Conservation (phyloP, 73 alveolate genomes). For the Urostyla sp. region DNA sequence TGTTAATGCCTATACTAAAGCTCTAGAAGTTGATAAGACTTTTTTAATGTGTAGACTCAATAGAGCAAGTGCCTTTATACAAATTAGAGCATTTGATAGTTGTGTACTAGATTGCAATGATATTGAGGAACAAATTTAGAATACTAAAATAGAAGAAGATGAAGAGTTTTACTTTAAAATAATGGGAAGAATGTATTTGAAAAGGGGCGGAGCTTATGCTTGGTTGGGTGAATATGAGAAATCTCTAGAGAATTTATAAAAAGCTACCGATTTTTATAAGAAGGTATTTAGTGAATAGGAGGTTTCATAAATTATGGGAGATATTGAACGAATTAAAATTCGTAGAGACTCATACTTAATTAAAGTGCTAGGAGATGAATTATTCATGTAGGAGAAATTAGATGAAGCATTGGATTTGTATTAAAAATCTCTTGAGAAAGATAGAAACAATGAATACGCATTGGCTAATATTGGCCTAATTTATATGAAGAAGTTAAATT, state of each 20-base stretch:
- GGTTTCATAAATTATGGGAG: slow-evolving; percentile 73
- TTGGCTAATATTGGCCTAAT: slow-evolving; percentile 88
- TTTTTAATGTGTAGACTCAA: slow-evolving; percentile 81
- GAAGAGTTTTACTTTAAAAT: slow-evolving; percentile 61
- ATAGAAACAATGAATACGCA: slow-evolving; percentile 88
- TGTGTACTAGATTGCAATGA: slow-evolving; percentile 56
- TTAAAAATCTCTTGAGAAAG: slow-evolving; percentile 76
- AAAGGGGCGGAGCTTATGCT: slow-evolving; percentile 86
- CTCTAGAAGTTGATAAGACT: slow-evolving; percentile 84
- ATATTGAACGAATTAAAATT: slow-evolving; percentile 69
- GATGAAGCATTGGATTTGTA: slow-evolving; percentile 82
- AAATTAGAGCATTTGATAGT: slow-evolving; percentile 55
- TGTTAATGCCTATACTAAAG: slow-evolving; percentile 88
- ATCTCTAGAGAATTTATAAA: slow-evolving; percentile 77
- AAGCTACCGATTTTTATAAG: slow-evolving; percentile 81
- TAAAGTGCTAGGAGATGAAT: slow-evolving; percentile 83
- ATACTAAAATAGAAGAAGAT: slow-evolving; percentile 37
- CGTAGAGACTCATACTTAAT: slow-evolving; percentile 81
- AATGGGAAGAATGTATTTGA: slow-evolving; percentile 52
- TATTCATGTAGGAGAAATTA: slow-evolving; percentile 68
- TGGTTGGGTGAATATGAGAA: slow-evolving; percentile 86
- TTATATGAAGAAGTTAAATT: slow-evolving; percentile 74
- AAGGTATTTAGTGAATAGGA: slow-evolving; percentile 76
- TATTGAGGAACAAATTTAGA: slow-evolving; percentile 23
- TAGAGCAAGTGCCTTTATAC: slow-evolving; percentile 71